Percentiles rank a stretch among this genome's conserved stretches.
Conservation (phyloP, 148 eudicot genomes). For the Amaranthus palmeri region DNA sequence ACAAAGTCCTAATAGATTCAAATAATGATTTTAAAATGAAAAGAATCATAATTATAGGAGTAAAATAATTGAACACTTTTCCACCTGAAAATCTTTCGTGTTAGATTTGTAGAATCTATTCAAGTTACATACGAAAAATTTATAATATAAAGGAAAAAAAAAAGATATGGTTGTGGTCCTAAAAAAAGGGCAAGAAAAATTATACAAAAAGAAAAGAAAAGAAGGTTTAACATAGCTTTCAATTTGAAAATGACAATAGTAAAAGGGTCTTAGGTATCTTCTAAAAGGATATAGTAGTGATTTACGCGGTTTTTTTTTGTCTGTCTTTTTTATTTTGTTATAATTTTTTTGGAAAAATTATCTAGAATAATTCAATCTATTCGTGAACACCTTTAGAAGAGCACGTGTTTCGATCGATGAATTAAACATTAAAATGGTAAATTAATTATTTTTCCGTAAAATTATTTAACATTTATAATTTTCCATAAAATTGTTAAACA, state of each 20-base stretch:
- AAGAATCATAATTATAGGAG: background rate
- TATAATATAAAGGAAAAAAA: background rate
- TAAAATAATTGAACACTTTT: background rate
- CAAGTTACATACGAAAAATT: background rate
- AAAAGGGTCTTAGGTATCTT: constrained; percentile 16
- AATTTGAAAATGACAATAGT: constrained; percentile 34
- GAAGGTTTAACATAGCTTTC: constrained; percentile 17
- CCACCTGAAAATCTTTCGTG: constrained; percentile 3
- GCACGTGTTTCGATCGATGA: no score
- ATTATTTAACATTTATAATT: no score
- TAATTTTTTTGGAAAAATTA: no score
- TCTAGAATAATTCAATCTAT: no score
- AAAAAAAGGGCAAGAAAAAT: background rate
- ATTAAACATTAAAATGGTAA: no score
- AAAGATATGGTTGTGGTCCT: background rate
- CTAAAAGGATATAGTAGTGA: constrained; percentile 17
- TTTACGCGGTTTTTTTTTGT: no score
- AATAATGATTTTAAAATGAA: no score
- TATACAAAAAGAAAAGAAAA: background rate
- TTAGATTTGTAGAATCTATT: constrained; percentile 11
- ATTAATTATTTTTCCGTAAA: no score
- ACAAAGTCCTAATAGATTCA: no score
- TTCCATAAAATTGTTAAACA: no score
- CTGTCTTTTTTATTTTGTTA: no score
- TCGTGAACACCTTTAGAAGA: no score